phyloP scores from a whole-genome alignment of 1,139 yeast species.

The Nakaseomyces nivariensis region DNA sequence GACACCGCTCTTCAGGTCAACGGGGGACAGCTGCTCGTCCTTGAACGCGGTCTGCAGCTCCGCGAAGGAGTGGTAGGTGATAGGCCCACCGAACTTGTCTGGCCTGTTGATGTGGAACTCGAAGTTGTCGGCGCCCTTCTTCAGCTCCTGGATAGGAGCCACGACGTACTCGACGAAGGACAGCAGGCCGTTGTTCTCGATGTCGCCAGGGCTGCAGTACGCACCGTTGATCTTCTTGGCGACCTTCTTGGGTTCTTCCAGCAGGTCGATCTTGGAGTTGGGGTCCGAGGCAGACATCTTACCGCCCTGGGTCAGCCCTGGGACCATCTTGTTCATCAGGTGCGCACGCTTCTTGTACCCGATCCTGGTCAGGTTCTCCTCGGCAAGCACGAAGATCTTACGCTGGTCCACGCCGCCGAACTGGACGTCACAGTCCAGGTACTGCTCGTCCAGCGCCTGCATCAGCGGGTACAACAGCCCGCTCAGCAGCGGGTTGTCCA shows the following conservation, averaged over 20 bases:
- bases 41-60: slow-evolving; percentile 63
- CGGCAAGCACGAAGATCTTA: slow-evolving; percentile 94
- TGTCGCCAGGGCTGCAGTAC: slow-evolving; percentile 90
- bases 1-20: slow-evolving; percentile 88
- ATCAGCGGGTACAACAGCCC: slow-evolving; percentile 95
- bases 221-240: slow-evolving; percentile 89
- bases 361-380: slow-evolving; percentile 74
- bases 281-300: slow-evolving; percentile 99
- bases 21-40: slow-evolving; percentile 71
- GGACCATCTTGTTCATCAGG: slow-evolving; percentile 98
- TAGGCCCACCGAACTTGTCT: slow-evolving; percentile 92
- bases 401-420: slow-evolving; percentile 99
- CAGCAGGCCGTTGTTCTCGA: slow-evolving; percentile 82
- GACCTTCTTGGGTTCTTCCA: slow-evolving; percentile 81
- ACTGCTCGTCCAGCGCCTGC: slow-evolving; percentile 97
- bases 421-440: slow-evolving; percentile 82
- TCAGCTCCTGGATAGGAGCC: slow-evolving; percentile 76
- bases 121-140: slow-evolving; percentile 45
- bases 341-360: slow-evolving; percentile 98
- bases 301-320: slow-evolving; percentile 94
- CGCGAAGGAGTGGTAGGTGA: slow-evolving; percentile 60
- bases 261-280: slow-evolving; percentile 85
- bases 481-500: slow-evolving; percentile 81
- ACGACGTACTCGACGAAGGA: slow-evolving; percentile 78
- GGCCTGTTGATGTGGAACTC: slow-evolving; percentile 77